These are phyloP conservation scores for Suhomyces panamericanus DNA, from an alignment of 1,139 yeast species.

Conservation along the genomic window DNA sequence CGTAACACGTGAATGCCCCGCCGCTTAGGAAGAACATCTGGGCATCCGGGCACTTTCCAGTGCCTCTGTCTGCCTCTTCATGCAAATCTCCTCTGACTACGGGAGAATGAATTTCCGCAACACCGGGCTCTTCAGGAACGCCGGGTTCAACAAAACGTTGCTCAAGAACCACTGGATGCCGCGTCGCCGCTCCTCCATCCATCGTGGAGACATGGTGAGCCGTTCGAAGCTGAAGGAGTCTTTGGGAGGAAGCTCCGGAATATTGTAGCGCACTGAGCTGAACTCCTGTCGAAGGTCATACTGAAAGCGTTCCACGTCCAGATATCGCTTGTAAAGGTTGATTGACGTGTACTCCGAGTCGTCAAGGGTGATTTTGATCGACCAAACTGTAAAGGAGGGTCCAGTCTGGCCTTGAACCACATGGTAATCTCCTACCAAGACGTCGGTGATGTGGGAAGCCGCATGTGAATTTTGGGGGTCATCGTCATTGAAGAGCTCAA, in stretches of 20 bases:
- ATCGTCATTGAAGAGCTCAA: constrained; percentile 30
- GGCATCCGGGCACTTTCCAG: no score
- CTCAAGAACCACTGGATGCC: constrained; percentile 76
- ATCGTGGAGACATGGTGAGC: constrained; percentile 44
- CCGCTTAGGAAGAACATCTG: no score
- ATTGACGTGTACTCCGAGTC: constrained; percentile 50
- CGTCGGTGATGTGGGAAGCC: constrained; percentile 34
- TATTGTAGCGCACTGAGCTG: constrained; percentile 36
- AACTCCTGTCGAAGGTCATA: constrained; percentile 37
- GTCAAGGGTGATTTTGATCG: constrained; percentile 44
- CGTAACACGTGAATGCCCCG: no score
- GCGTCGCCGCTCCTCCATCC: constrained; percentile 61
- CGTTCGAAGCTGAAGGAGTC: constrained; percentile 48
- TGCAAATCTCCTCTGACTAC: background rate
- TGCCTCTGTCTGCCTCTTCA: background rate
- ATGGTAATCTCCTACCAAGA: constrained; percentile 42
- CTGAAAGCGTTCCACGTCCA: constrained; percentile 59
- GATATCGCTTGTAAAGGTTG: constrained; percentile 55
- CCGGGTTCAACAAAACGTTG: constrained; percentile 67
- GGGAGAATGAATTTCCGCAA: constrained; percentile 51
- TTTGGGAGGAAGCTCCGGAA: constrained; percentile 71
- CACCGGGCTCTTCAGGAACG: constrained; percentile 44
- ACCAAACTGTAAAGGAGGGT: constrained; percentile 49
- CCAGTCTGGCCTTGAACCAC: constrained; percentile 39
- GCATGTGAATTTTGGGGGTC: constrained; percentile 23